phyloP scores from a whole-genome alignment of 2,329 filamentous ascomycete genomes.

The Venturia pyrina region DNA sequence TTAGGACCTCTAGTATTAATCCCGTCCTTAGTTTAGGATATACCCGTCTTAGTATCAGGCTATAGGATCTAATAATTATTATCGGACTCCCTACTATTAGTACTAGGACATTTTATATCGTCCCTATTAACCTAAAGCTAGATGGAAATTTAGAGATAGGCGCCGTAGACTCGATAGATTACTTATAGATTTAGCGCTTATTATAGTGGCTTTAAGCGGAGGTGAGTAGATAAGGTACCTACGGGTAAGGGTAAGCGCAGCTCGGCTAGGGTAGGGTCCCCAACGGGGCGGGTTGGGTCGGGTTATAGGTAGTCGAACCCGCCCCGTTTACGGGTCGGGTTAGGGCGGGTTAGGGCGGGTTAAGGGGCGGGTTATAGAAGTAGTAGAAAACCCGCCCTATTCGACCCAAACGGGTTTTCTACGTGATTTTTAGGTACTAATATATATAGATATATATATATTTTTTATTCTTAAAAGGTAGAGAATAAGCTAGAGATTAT shows the following conservation, averaged over 20 bases:
- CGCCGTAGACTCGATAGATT: background rate
- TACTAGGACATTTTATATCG: background rate
- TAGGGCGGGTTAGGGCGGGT: too few relatives aligned
- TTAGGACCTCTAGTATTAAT: background rate
- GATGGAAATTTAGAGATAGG: background rate
- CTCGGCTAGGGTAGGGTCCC: too few relatives aligned
- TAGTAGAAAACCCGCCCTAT: too few relatives aligned
- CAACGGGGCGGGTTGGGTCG: too few relatives aligned
- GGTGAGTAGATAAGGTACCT: background rate
- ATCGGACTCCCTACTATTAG: background rate
- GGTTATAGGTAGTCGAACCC: too few relatives aligned
- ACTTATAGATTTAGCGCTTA: background rate
- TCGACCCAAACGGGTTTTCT: too few relatives aligned
- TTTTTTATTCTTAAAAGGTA: too few relatives aligned
- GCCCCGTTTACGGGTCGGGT: too few relatives aligned
- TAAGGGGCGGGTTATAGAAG: too few relatives aligned
- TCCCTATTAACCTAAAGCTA: background rate
- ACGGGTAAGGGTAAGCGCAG: background rate
- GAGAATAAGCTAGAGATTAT: background rate
- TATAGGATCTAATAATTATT: background rate
- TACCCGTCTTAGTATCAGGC: background rate
- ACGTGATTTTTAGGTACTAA: too few relatives aligned
- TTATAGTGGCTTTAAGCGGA: background rate
- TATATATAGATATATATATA: too few relatives aligned
- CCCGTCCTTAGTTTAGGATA: background rate